Evolutionary conservation across 129 eudicot genomes (phyloP).

Genomic region (Heracleum sosnowskyi): DNA sequence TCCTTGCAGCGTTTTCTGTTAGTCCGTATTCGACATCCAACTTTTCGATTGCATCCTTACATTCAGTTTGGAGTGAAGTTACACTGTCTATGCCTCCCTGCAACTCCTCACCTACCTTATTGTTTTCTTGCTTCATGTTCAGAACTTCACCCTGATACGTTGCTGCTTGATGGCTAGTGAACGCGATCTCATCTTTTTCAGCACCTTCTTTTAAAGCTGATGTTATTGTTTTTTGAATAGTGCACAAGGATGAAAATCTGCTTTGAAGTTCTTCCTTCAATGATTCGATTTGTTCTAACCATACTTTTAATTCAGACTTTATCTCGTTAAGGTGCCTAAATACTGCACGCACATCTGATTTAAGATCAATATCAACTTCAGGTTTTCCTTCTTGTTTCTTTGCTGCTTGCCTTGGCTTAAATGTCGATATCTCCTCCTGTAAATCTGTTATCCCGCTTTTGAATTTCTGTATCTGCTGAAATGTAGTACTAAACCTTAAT

Average conservation of each 20-base stretch:
- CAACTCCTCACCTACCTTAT: slow-evolving; percentile 64
- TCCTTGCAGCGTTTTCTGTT: slow-evolving; percentile 10
- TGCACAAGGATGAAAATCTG: slow-evolving; percentile 38
- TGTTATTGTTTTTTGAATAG: slow-evolving; percentile 51
- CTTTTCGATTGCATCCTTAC: slow-evolving; percentile 45
- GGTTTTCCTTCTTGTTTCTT: slow-evolving; percentile 39
- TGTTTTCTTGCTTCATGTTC: slow-evolving; percentile 89
- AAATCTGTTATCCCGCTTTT: slow-evolving; percentile 43
- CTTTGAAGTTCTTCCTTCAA: slow-evolving; percentile 55
- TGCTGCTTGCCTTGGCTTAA: slow-evolving; percentile 24
- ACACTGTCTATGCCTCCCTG: slow-evolving; percentile 58
- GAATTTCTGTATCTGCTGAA: slow-evolving; percentile 60
- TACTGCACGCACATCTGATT: slow-evolving; percentile 49
- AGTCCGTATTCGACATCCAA: slow-evolving; percentile 52
- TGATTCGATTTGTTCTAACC: slow-evolving; percentile 55
- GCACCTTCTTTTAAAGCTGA: slow-evolving; percentile 57
- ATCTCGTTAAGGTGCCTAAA: slow-evolving; percentile 64
- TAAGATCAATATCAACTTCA: slow-evolving; percentile 34
- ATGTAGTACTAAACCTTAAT: slow-evolving; percentile 59
- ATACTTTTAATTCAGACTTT: slow-evolving; percentile 41
- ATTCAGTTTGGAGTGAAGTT: slow-evolving; percentile 37
- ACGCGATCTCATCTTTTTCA: slow-evolving; percentile 54
- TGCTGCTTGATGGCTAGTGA: slow-evolving; percentile 76
- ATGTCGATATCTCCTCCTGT: slow-evolving; percentile 29
- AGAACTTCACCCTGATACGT: slow-evolving; percentile 70